phyloP scores from a whole-genome alignment of 2,329 filamentous ascomycete species.

The Xylaria sp. region DNA sequence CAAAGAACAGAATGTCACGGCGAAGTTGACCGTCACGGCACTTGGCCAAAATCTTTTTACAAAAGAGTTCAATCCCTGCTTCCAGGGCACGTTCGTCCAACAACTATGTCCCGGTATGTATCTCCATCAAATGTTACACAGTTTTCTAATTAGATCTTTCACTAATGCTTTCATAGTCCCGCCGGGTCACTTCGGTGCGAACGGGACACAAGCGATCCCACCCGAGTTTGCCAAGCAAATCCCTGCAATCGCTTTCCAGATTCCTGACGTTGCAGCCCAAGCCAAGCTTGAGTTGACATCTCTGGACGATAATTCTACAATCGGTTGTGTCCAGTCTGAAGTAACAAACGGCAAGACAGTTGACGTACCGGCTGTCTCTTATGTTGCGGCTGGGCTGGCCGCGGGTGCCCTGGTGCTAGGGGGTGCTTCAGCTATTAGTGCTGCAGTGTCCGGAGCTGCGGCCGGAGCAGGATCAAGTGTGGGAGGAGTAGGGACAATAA shows the following conservation, averaged over 20 bases:
- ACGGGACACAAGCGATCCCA: constrained; percentile 77
- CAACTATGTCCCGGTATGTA: constrained; percentile 82
- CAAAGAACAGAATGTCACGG: constrained; percentile 81
- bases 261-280: constrained; percentile 89
- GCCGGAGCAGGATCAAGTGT: constrained; percentile 64
- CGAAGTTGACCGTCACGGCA: constrained; percentile 78
- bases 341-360: constrained; percentile 90
- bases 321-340: constrained; percentile 84
- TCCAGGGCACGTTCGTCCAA: constrained; percentile 69
- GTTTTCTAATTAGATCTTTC: constrained; percentile 25
- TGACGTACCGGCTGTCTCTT: constrained; percentile 78
- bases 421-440: constrained; percentile 74
- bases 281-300: constrained; percentile 81
- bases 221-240: constrained; percentile 77
- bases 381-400: constrained; percentile 83
- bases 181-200: constrained; percentile 75
- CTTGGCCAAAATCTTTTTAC: constrained; percentile 86
- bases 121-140: background rate
- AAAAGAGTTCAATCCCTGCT: constrained; percentile 86
- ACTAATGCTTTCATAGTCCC: constrained; percentile 66
- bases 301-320: constrained; percentile 65
- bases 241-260: constrained; percentile 85
- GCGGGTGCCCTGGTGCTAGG: constrained; percentile 82
- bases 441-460: constrained; percentile 65
- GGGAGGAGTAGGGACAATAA: constrained; percentile 71